Evolutionary conservation across 495 filamentous ascomycete species (phyloP).

Genomic region (Hypomontagnella monticulosa): DNA sequence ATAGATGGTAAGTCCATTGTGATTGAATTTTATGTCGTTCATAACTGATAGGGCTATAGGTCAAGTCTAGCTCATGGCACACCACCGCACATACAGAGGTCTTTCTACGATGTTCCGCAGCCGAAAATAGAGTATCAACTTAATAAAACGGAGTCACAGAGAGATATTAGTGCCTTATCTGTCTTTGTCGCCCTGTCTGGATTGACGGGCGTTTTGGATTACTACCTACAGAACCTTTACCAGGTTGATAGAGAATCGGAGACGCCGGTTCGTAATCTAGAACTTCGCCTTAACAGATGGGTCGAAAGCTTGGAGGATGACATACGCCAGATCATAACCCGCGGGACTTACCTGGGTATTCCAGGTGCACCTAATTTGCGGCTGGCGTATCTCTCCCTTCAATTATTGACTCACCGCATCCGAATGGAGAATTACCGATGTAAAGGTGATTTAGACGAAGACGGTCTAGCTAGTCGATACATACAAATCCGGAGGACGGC

Average conservation of each 20-base stretch:
- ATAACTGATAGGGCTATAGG: background rate
- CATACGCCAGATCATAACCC: background rate
- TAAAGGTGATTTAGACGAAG: background rate
- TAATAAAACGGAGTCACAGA: background rate
- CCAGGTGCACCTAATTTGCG: constrained; percentile 6
- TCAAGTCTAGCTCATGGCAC: constrained; percentile 13
- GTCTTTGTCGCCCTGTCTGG: constrained; percentile 10
- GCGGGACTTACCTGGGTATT: background rate
- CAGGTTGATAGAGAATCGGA: background rate
- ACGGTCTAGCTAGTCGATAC: constrained; percentile 1
- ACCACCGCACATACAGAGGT: constrained; percentile 7
- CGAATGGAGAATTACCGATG: constrained; percentile 5
- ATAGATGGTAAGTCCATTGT: constrained; percentile 18
- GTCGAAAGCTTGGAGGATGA: constrained; percentile 3
- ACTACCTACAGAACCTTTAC: constrained; percentile 6
- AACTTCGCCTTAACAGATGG: constrained; percentile 13
- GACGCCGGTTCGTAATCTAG: background rate
- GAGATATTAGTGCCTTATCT: background rate
- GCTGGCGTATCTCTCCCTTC: constrained; percentile 9
- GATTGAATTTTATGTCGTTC: background rate
- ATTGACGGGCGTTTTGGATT: constrained; percentile 6
- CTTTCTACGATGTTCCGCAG: constrained; percentile 10
- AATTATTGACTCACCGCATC: constrained; percentile 5
- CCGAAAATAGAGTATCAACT: constrained; percentile 7
- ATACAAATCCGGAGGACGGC: constrained; percentile 9